Conservation (phyloP, 306 rosid species). For the Inga leiocalycina region DNA sequence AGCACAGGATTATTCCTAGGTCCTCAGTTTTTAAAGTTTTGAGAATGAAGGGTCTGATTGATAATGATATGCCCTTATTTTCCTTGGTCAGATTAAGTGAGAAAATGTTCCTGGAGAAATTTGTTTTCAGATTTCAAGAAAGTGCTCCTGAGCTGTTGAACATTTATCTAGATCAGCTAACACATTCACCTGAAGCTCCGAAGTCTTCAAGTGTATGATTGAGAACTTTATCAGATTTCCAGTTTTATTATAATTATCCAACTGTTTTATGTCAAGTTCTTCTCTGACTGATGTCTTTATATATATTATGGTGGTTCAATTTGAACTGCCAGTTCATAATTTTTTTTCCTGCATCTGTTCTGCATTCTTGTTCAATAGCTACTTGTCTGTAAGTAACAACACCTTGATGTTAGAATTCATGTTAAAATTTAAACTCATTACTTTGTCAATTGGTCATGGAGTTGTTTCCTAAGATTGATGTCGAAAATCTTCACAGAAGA, state of each 20-base stretch:
- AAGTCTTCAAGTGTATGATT: background rate
- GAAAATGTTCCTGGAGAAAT: background rate
- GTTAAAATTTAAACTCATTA: too few species aligned
- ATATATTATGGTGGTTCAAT: background rate
- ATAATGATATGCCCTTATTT: background rate
- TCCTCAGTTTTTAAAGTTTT: background rate
- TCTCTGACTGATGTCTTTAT: background rate
- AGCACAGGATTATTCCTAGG: slow-evolving; percentile 10
- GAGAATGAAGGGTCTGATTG: background rate
- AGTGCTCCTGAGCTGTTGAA: background rate
- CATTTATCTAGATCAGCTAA: background rate
- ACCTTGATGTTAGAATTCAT: too few species aligned
- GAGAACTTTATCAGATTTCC: background rate
- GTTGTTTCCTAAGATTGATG: background rate
- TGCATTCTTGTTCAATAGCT: background rate
- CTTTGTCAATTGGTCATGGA: background rate
- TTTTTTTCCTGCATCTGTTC: background rate
- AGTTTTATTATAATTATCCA: background rate
- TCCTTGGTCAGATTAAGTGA: background rate
- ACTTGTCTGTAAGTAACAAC: background rate
- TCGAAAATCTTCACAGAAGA: background rate
- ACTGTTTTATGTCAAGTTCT: background rate
- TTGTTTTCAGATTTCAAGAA: background rate
- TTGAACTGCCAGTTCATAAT: background rate
- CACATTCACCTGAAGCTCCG: background rate